Conservation (phyloP, 116 monocot genomes). For the Trichopus zeylanicus region DNA sequence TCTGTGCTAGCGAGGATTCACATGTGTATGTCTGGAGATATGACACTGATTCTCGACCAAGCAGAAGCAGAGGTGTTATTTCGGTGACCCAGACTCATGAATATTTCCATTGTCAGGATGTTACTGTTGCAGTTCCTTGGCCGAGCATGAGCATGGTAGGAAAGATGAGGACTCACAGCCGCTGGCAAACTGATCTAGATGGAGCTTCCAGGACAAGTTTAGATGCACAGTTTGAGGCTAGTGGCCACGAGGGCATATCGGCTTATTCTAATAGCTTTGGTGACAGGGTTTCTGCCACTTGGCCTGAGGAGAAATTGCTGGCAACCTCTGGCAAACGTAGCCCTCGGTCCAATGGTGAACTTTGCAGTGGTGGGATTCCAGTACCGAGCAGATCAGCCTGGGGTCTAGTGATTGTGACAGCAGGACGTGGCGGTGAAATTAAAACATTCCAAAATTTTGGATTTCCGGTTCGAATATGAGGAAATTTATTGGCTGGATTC, state of each 20-base stretch:
- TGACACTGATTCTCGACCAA: constrained; percentile 36
- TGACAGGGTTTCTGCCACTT: constrained; percentile 29
- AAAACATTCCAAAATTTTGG: constrained; percentile 49
- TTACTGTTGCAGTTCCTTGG: constrained; percentile 81
- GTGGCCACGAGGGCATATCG: constrained; percentile 7
- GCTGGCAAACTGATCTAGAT: constrained; percentile 8
- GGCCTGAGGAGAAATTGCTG: constrained; percentile 39
- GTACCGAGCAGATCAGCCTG: constrained; percentile 32
- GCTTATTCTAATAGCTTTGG: constrained; percentile 8
- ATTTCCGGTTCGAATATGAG: constrained; percentile 26
- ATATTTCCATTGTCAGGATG: constrained; percentile 68
- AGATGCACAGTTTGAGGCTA: constrained; percentile 4
- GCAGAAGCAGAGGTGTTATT: constrained; percentile 30
- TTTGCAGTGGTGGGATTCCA: constrained; percentile 1
- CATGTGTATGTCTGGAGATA: constrained; percentile 86
- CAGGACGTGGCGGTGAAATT: constrained; percentile 41
- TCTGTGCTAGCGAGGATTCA: constrained; percentile 91
- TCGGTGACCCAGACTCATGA: constrained; percentile 57
- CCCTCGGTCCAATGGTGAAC: constrained; percentile 16
- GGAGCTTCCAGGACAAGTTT: background rate
- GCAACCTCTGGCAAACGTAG: constrained; percentile 14
- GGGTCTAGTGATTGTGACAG: constrained; percentile 52
- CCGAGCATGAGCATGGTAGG: constrained; percentile 18
- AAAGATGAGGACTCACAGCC: constrained; percentile 1
- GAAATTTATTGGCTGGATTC: too few species aligned